Percentiles rank a stretch among this genome's conserved stretches.
Evolutionary conservation across 345 rosid species (phyloP).

Genomic region (Litchi chinensis): DNA sequence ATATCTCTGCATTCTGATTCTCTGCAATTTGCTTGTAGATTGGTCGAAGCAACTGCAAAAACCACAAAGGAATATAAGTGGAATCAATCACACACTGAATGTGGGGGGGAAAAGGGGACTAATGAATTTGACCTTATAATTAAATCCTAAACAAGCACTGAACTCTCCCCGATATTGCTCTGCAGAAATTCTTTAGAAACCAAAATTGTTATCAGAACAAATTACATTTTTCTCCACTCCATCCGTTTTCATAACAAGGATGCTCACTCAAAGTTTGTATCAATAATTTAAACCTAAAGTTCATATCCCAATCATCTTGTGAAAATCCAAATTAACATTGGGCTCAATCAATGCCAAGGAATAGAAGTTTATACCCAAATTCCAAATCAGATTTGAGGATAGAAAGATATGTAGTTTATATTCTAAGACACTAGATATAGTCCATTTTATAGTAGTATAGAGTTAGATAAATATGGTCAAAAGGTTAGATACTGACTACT

Average conservation of each 20-base stretch:
- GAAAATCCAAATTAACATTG: neutral
- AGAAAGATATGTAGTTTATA: neutral
- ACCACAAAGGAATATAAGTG: slow-evolving; percentile 18
- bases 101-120: neutral
- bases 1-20: slow-evolving; percentile 97
- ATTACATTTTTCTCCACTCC: neutral
- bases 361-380: neutral
- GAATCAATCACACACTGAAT: neutral
- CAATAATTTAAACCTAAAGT: neutral
- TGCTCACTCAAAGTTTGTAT: neutral
- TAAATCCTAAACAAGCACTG: neutral
- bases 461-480: neutral
- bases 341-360: neutral
- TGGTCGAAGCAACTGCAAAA: slow-evolving; percentile 92
- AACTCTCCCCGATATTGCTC: neutral
- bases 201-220: too few species aligned
- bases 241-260: neutral
- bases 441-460: neutral
- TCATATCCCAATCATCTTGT: neutral
- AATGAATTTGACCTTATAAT: neutral
- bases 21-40: slow-evolving; percentile 97
- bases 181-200: neutral
- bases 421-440: slow-evolving; percentile 13
- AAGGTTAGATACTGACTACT: neutral
- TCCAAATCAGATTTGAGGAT: neutral